These are phyloP conservation scores for Saccharomycopsis malanga DNA, from an alignment of 805 yeast species.

Conservation along the genomic window DNA sequence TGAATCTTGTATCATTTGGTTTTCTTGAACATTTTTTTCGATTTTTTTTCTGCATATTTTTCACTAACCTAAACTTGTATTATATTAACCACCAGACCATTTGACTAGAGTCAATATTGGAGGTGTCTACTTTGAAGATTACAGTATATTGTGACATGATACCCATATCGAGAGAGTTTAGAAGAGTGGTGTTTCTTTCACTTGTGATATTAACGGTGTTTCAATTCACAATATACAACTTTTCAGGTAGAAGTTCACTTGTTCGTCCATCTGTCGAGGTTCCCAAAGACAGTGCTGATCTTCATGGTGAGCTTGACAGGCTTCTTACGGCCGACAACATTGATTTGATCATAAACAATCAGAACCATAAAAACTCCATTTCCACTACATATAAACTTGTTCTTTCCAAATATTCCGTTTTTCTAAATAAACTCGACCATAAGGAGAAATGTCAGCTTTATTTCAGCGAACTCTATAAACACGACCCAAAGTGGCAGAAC, in stretches of 20 bases:
- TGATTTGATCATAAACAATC: slow-evolving; percentile 5
- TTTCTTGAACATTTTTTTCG: background rate
- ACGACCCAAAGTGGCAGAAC: slow-evolving; percentile 24
- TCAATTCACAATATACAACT: slow-evolving; percentile 5
- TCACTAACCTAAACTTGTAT: background rate
- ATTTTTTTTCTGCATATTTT: background rate
- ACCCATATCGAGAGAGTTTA: slow-evolving; percentile 7
- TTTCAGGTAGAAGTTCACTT: background rate
- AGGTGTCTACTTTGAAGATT: no score
- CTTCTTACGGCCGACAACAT: slow-evolving; percentile 1
- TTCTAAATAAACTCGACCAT: slow-evolving; percentile 13
- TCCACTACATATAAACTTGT: slow-evolving; percentile 10
- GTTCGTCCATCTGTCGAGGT: background rate
- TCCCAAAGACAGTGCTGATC: background rate
- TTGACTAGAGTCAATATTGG: no score
- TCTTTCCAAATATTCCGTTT: slow-evolving; percentile 3
- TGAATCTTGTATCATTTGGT: background rate
- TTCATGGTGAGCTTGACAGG: background rate
- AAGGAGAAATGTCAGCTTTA: slow-evolving; percentile 28
- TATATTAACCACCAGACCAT: background rate
- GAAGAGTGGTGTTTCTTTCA: slow-evolving; percentile 2
- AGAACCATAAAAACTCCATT: slow-evolving; percentile 12
- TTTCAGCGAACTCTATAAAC: slow-evolving; percentile 26
- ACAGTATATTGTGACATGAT: no score
- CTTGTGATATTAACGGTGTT: background rate